Evolutionary conservation across 768 basidiomycete species (phyloP).

Genomic region (Xerocomellus intermedius): DNA sequence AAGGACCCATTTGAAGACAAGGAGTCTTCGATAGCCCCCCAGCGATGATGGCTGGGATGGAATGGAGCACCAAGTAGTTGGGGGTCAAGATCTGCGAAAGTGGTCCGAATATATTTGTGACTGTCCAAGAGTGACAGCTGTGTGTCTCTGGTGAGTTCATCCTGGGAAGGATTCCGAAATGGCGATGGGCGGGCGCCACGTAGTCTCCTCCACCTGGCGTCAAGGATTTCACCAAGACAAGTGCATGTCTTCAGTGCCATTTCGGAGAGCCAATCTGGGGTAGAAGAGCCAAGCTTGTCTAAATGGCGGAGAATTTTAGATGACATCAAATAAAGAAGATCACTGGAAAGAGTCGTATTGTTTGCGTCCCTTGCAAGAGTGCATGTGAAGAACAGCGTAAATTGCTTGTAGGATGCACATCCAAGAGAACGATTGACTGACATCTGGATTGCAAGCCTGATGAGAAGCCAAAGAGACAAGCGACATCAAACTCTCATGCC

Average conservation of each 20-base stretch:
- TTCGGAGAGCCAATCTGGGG: neutral
- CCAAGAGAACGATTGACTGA: constrained; percentile 11
- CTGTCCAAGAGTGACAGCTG: neutral
- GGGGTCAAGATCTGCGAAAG: neutral
- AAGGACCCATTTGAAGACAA: constrained; percentile 12
- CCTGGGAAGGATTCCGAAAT: neutral
- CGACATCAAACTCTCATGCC: too few relatives aligned
- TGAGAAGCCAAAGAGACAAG: constrained; percentile 34
- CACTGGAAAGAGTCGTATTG: constrained; percentile 6
- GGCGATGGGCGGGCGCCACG: neutral
- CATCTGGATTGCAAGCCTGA: constrained; percentile 31
- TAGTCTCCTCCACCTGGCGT: neutral
- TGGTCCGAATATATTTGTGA: neutral
- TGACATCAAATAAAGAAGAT: constrained; percentile 26
- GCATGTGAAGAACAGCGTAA: constrained; percentile 43
- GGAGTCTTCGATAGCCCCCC: constrained; percentile 14
- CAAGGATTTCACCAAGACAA: neutral
- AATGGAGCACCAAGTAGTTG: neutral
- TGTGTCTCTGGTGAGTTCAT: neutral
- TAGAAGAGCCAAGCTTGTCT: constrained; percentile 8
- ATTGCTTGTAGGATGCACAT: constrained; percentile 41
- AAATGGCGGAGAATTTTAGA: constrained; percentile 19
- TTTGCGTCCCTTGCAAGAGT: constrained; percentile 21
- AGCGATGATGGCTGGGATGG: neutral
- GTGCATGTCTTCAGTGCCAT: neutral